Evolutionary conservation across 345 rosid species (phyloP).

Genomic region (Camelina laxa): DNA sequence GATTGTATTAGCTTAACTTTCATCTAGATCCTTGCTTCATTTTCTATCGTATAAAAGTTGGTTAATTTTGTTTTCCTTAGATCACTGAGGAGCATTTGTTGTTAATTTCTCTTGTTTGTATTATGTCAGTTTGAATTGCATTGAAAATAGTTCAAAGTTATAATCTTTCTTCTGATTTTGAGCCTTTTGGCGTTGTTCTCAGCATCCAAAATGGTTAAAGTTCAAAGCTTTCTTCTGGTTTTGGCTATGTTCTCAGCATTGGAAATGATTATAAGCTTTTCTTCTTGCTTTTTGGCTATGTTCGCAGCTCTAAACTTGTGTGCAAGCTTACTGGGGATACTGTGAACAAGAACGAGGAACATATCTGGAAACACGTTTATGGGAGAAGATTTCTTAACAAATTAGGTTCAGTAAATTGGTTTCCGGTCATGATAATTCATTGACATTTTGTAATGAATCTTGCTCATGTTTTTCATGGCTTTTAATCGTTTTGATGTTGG

Average conservation of each 20-base stretch:
- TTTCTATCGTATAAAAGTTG: not conserved
- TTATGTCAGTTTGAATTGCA: not conserved
- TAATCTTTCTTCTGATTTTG: constrained; percentile 1
- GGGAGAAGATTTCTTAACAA: constrained; percentile 84
- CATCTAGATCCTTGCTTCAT: constrained; percentile 10
- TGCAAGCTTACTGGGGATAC: constrained; percentile 89
- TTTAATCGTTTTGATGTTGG: constrained; percentile 14
- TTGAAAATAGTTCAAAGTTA: not conserved
- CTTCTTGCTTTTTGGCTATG: constrained; percentile 5
- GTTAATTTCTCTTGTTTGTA: not conserved
- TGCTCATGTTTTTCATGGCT: not conserved
- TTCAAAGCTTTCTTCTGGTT: not conserved
- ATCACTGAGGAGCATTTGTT: not conserved
- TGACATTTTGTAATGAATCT: constrained; percentile 1
- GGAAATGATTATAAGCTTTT: constrained; percentile 6
- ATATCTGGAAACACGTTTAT: constrained; percentile 89
- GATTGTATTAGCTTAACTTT: constrained; percentile 5
- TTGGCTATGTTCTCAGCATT: constrained; percentile 44
- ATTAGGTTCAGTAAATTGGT: constrained; percentile 58
- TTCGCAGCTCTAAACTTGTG: constrained; percentile 71
- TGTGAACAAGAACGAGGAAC: constrained; percentile 87
- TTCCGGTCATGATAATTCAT: not conserved
- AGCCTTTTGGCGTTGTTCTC: constrained; percentile 16
- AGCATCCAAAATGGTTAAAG: constrained; percentile 36
- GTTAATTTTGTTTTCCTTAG: not conserved